Conservation (phyloP, 2,329 filamentous ascomycete genomes). For the Phialophora verrucosa region DNA sequence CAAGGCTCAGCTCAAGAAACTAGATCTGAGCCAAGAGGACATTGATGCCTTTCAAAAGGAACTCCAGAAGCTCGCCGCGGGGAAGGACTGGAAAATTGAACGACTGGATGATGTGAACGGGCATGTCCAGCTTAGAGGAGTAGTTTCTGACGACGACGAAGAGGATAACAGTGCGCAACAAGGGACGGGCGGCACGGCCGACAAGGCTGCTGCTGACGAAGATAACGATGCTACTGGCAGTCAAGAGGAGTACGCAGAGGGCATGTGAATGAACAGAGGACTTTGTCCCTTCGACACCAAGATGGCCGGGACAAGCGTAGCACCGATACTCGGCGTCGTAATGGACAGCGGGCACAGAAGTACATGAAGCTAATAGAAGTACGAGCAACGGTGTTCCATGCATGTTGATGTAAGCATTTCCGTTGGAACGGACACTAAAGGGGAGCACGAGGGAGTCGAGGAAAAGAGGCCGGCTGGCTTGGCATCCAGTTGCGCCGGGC, state of each 20-base stretch:
- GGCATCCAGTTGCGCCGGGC: conserved; percentile 18
- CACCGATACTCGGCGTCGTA: neutral
- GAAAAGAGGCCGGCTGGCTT: conserved; percentile 9
- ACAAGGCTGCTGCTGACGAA: conserved; percentile 36
- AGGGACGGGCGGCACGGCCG: conserved; percentile 28
- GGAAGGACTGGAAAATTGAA: conserved; percentile 79
- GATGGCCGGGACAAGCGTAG: neutral
- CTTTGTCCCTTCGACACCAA: neutral
- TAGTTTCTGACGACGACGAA: conserved; percentile 67
- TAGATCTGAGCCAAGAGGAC: conserved; percentile 69
- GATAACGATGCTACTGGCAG: conserved; percentile 44
- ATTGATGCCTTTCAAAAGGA: conserved; percentile 72
- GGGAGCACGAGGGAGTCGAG: neutral
- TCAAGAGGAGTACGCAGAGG: conserved; percentile 46
- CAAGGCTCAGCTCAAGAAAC: conserved; percentile 69
- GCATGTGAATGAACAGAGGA: conserved; percentile 40
- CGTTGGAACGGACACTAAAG: neutral
- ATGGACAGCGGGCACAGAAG: neutral
- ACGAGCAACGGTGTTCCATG: conserved; percentile 9
- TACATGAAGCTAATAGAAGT: neutral
- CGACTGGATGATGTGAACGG: conserved; percentile 70
- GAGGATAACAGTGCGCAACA: conserved; percentile 44
- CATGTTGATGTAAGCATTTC: conserved; percentile 24
- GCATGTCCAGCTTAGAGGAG: conserved; percentile 70
- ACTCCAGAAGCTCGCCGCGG: conserved; percentile 70